Evolutionary conservation across 768 basidiomycete species (phyloP).

Genomic region (Boletellus sp.): DNA sequence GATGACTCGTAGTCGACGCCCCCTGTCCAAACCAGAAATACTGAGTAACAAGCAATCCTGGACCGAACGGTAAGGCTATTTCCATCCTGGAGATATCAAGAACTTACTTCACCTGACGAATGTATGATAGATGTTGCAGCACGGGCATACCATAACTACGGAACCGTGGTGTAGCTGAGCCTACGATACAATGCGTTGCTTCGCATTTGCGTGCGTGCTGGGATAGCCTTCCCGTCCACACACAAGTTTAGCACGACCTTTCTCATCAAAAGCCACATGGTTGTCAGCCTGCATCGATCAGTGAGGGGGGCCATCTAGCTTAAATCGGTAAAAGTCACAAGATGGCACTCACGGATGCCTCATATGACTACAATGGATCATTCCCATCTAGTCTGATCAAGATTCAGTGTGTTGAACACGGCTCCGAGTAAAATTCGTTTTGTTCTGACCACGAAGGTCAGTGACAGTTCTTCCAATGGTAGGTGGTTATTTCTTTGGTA

Average conservation of each 20-base stretch:
- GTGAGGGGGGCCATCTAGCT: slow-evolving; percentile 14
- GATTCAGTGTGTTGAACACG: not conserved
- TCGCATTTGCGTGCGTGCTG: not conserved
- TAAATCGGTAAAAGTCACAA: slow-evolving; percentile 13
- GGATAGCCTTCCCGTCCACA: not conserved
- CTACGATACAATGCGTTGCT: not conserved
- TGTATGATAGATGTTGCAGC: not conserved
- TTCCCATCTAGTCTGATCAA: slow-evolving; percentile 2
- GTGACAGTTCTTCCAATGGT: slow-evolving; percentile 4
- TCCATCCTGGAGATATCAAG: not conserved
- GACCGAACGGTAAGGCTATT: not conserved
- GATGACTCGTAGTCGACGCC: not conserved
- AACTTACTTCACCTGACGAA: slow-evolving; percentile 7
- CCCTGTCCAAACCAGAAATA: not conserved
- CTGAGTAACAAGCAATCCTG: not conserved
- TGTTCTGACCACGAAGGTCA: not conserved
- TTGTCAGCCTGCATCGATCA: slow-evolving; percentile 2
- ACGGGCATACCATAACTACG: not conserved
- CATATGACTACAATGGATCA: not conserved
- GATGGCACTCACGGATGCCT: slow-evolving; percentile 10
- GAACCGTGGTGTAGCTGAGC: not conserved
- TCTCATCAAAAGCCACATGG: slow-evolving; percentile 1
- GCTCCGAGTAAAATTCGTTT: not conserved
- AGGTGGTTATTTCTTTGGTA: slow-evolving; percentile 8
- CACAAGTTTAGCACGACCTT: not conserved